Evolutionary conservation across 2,329 filamentous ascomycete genomes (phyloP), one percentile per base, ranked within the genome.

Genomic region (Colletotrichum chrysophilum): DNA sequence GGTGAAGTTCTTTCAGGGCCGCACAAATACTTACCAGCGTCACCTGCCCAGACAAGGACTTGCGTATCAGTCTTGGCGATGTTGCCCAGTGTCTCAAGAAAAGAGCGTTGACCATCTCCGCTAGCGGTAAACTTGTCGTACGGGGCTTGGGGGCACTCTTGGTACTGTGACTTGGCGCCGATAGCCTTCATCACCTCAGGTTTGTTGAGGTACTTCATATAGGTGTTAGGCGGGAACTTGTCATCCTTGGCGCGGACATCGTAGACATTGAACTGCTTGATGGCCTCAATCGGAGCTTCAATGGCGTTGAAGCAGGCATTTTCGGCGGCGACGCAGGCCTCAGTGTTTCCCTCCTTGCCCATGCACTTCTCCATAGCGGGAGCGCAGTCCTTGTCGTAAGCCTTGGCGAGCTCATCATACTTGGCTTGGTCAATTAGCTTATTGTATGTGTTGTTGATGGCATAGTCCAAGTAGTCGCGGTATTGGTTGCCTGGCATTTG

Each of bases 41-140:
- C 90, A 38, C 90, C 90, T 0, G 89, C 89, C 89, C 89, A 91
- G 58, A 91, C 82, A 4, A 91, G 78, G 2, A 89, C 87, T 26
- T 83, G 85, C 36, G 91, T 85, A 3, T 87, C 88, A 9, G 85
- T 85, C 76, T 87, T 82, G 21, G 90, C 85, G 4, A 91, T 85
- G 2, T 83, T 80, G 1, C 86, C 85, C 12, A 91, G 81, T 1
- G 83, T 83, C 4, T 82, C 77, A 16, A 89, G 80, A 78, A 88
- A 87, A 28, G 87, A 88, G 18, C 87, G 85, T 18, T 85, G 79
- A 66, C 79, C 80, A 73, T 88, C 87, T 21, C 87, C 87, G 3
- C 85, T 88, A 7, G 76, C 69, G 2, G 78, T 55, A 56, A 89
- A 88, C 38, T 85, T 85, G 5, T 81, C 71, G 67, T 84, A 84